Base-by-base conservation (phyloP, 2,329 filamentous ascomycete genomes). In the Alternaria panax region DNA sequence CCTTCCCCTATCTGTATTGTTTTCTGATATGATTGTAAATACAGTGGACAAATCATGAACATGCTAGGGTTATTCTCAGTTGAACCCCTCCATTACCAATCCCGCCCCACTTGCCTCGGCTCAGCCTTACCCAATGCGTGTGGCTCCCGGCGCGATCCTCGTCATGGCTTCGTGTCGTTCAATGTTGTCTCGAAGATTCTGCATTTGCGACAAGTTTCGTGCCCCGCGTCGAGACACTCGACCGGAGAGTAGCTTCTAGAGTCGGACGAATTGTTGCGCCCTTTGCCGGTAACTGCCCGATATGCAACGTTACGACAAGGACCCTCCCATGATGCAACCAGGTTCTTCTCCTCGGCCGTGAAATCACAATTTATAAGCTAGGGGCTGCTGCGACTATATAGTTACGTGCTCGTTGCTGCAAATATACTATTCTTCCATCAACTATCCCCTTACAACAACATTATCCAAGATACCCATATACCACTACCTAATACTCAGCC, bases 71-170 rank as follows among this genome's bases (percentile, higher is more conserved):
- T 30, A 48, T 40, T 25, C 46, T 30, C 34, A 24, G 22, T 25
- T 34, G 9, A 40, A 52, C 58, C 60, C 60, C 45, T 56, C 57
- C 61, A 62, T 66, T 60, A 62, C 61, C 57, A 67, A 63, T 61
- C 51, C 34, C n/a, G 47, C 64, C 69, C 69, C 67, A 68, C 67
- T 68, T 71, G 62, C 69, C 69, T 70, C 67, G 69, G 69, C 58
- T 63, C 57, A 64, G 57, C 45, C 54, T 46, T 59, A 57, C 67
- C 60, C 9, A 32, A 68, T 53, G 16, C 43, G 51, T 58, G n/a
- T 30, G 30, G 57, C 52, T 57, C 60, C 67, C 67, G 67, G 57
- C 51, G 51, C 48, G 18, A 54, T 25, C 32, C 57, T 65, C 61
- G 67, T 67, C 62, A 64, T 67, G 25, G 34, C 59, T 62, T 65